Evolutionary conservation across 2,329 filamentous ascomycete species (phyloP).

Genomic region (Monilinia vaccinii-corymbosi): DNA sequence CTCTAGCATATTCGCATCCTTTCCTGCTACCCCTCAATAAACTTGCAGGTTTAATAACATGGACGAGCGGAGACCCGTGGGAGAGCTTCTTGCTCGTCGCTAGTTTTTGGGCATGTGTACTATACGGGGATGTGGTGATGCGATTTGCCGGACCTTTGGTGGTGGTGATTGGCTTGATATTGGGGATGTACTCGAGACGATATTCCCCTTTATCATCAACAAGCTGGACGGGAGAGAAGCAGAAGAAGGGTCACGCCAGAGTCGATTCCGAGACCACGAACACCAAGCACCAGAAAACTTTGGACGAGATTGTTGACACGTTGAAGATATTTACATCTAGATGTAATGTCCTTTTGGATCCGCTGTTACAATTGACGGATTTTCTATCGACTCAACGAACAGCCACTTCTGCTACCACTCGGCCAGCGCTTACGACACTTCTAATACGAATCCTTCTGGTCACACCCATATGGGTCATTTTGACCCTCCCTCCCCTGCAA

Average conservation of each 20-base stretch:
- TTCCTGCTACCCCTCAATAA: slow-evolving; percentile 86
- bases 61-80: slow-evolving; percentile 91
- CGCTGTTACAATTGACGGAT: slow-evolving; percentile 79
- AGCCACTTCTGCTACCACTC: slow-evolving; percentile 81
- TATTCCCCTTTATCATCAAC: slow-evolving; percentile 88
- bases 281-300: slow-evolving; percentile 78
- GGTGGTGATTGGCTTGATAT: slow-evolving; percentile 68
- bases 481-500: slow-evolving; percentile 74
- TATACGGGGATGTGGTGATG: slow-evolving; percentile 81
- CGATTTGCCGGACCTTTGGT: slow-evolving; percentile 76
- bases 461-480: slow-evolving; percentile 75
- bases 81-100: slow-evolving; percentile 88
- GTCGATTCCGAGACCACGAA: slow-evolving; percentile 46
- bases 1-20: slow-evolving; percentile 90
- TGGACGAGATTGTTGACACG: slow-evolving; percentile 95
- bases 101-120: slow-evolving; percentile 73
- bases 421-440: slow-evolving; percentile 79
- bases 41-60: slow-evolving; percentile 76
- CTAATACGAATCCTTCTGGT: slow-evolving; percentile 83
- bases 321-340: slow-evolving; percentile 82
- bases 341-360: slow-evolving; percentile 87
- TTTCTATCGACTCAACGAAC: slow-evolving; percentile 87
- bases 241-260: slow-evolving; percentile 44
- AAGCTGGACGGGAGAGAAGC: slow-evolving; percentile 55
- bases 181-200: slow-evolving; percentile 84